These are phyloP conservation scores for Carex arenaria DNA, from an alignment of 202 grass and related monocot genomes.

Conservation along the genomic window DNA sequence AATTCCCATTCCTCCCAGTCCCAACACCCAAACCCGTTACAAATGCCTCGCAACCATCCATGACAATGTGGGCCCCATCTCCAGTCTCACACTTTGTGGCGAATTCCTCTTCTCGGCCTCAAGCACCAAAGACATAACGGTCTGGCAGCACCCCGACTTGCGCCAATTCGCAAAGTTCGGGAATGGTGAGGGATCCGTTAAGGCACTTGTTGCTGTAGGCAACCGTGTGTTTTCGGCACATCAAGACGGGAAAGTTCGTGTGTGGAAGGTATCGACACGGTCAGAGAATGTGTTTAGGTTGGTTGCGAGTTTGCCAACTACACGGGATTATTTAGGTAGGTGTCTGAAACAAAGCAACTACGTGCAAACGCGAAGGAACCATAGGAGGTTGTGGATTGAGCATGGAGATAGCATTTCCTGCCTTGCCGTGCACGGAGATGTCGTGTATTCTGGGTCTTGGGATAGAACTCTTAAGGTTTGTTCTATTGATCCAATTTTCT, in stretches of 20 bases:
- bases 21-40: constrained; percentile 16
- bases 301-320: constrained; percentile 65
- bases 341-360: constrained; percentile 73
- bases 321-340: constrained; percentile 57
- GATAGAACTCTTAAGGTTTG: constrained; percentile 76
- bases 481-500: background rate
- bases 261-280: constrained; percentile 64
- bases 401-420: constrained; percentile 97
- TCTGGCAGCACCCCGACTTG: constrained; percentile 83
- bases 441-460: constrained; percentile 73
- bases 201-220: constrained; percentile 61
- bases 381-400: constrained; percentile 80
- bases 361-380: constrained; percentile 45
- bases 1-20: background rate
- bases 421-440: constrained; percentile 60
- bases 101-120: constrained; percentile 90
- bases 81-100: constrained; percentile 72
- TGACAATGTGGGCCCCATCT: constrained; percentile 48
- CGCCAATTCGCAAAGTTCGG: constrained; percentile 62
- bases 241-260: constrained; percentile 78
- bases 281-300: constrained; percentile 82
- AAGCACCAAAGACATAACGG: constrained; percentile 64
- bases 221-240: constrained; percentile 78
- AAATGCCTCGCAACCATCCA: constrained; percentile 59
- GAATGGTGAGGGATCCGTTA: constrained; percentile 56